phyloP scores from a whole-genome alignment of 108 stramenopile genomes.

The Stephanodiscus minutulus region DNA sequence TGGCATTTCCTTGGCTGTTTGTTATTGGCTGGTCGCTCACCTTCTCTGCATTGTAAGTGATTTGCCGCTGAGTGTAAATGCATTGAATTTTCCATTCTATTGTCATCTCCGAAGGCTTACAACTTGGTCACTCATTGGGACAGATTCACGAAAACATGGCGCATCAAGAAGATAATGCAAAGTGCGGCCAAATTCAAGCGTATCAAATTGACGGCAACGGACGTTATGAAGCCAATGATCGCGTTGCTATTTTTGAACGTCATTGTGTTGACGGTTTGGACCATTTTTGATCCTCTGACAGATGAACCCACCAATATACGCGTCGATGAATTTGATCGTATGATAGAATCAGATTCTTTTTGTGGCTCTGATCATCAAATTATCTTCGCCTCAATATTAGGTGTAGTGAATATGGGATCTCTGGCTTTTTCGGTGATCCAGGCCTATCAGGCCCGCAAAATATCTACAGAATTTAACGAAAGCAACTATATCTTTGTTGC shows the following conservation, averaged over 20 bases:
- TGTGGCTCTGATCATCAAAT: conserved; percentile 36
- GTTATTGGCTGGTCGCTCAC: conserved; percentile 23
- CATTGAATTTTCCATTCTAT: neutral
- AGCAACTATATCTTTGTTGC: conserved; percentile 26
- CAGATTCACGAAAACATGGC: conserved; percentile 26
- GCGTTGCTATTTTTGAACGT: conserved; percentile 39
- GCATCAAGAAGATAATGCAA: conserved; percentile 16
- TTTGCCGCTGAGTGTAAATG: neutral
- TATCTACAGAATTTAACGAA: conserved; percentile 35
- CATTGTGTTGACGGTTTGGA: conserved; percentile 46
- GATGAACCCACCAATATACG: neutral
- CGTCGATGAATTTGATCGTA: conserved; percentile 32
- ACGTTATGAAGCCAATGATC: conserved; percentile 57
- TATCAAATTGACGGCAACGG: conserved; percentile 49
- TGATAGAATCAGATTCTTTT: conserved; percentile 14
- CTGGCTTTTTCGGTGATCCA: conserved; percentile 44
- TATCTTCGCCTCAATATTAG: conserved; percentile 37
- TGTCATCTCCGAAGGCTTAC: neutral
- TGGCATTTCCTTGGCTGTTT: conserved; percentile 32
- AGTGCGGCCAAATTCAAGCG: conserved; percentile 37
- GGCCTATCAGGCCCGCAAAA: conserved; percentile 47
- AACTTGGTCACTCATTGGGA: neutral
- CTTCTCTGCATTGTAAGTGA: conserved; percentile 30
- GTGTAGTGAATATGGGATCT: conserved; percentile 36
- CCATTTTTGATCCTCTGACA: conserved; percentile 20